A percentile compares a stretch with the other conserved stretches of the same genome.
phyloP scores from a whole-genome alignment of 805 yeast species.

The Vanderwaltozyma polyspora region DNA sequence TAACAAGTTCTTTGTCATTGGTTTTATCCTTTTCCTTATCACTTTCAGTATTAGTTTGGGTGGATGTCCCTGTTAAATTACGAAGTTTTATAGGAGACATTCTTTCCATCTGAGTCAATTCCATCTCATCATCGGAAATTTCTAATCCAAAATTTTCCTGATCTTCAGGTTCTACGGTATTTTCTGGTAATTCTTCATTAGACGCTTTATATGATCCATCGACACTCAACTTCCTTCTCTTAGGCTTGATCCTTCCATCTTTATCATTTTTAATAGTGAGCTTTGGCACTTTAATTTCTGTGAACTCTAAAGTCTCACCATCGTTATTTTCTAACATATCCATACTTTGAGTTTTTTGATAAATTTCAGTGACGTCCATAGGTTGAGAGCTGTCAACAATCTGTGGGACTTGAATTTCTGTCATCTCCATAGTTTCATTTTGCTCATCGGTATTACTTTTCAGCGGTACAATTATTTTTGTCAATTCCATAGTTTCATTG shows the following conservation, averaged over 20 bases:
- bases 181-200: background rate
- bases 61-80: background rate
- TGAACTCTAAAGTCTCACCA: background rate
- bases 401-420: constrained; percentile 1
- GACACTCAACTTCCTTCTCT: constrained; percentile 3
- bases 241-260: background rate
- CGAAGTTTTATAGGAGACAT: constrained; percentile 2
- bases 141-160: background rate
- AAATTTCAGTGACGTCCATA: constrained; percentile 12
- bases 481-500: constrained; percentile 9
- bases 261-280: too few relatives aligned
- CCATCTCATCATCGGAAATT: background rate
- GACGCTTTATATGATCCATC: background rate
- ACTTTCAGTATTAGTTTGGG: background rate
- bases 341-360: background rate
- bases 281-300: too few relatives aligned
- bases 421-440: constrained; percentile 9
- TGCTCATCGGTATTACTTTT: too few relatives aligned
- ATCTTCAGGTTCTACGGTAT: background rate
- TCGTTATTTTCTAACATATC: background rate
- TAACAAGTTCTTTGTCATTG: too few relatives aligned
- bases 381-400: background rate
- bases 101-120: constrained; percentile 3
- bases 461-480: background rate
- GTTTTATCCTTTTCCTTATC: too few relatives aligned